Evolutionary conservation across 768 basidiomycete species (phyloP).

Genomic region (Termitomyces sp.): DNA sequence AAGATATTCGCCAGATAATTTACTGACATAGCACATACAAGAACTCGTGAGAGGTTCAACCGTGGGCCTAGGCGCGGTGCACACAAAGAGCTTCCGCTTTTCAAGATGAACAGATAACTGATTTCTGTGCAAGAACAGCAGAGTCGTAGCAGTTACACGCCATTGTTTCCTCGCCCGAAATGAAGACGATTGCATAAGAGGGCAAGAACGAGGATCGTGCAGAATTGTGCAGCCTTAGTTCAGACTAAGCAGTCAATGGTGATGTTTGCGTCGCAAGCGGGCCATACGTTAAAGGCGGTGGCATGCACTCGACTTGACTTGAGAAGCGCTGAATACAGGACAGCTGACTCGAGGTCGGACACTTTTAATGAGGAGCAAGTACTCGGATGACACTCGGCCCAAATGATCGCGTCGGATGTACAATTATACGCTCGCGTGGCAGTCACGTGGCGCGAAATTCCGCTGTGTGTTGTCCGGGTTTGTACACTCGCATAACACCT

Average conservation of each 20-base stretch:
- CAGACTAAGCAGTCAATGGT: background rate
- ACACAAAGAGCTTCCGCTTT: too few species aligned
- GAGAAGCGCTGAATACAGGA: background rate
- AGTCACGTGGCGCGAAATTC: conserved; percentile 10
- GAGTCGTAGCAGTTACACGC: background rate
- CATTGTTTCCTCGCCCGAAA: too few species aligned
- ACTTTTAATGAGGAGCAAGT: too few species aligned
- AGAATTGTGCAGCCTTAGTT: too few species aligned
- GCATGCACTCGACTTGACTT: too few species aligned
- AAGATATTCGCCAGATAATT: background rate
- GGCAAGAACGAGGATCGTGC: too few species aligned
- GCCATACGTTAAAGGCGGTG: background rate
- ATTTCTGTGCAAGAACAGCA: background rate
- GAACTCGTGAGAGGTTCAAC: too few species aligned
- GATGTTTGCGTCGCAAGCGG: background rate
- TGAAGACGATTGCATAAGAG: background rate
- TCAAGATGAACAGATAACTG: background rate
- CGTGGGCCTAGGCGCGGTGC: background rate
- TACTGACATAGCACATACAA: background rate
- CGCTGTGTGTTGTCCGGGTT: background rate
- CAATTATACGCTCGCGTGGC: conserved; percentile 6
- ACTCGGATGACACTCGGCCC: too few species aligned
- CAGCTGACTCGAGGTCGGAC: background rate
- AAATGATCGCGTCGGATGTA: background rate
- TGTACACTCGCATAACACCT: conserved; percentile 5